Evolutionary conservation across 1,284 basidiomycete genomes (phyloP), one percentile per base, ranked within the genome.

Genomic region (Ceratobasidium sp.): DNA sequence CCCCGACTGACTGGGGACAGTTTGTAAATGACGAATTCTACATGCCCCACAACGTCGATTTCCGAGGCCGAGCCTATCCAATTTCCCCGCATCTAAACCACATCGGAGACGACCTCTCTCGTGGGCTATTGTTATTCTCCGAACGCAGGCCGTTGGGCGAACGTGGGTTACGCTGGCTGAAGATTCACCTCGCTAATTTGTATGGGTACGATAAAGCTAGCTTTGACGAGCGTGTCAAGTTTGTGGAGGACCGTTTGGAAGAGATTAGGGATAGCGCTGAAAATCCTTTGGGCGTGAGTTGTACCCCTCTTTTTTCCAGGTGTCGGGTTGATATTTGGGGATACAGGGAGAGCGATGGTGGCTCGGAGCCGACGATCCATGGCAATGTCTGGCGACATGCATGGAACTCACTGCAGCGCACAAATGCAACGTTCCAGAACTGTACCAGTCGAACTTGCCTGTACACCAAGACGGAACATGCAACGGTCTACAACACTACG

Each of bases 401-500:
- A 87, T 89, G 75, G 96, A 99, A 76, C 83, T 99, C 13, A 82
- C 83, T 56, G 83, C 82, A 0, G 96, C 97, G 1, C 80, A 95
- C 0, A 83, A 89, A 36, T 89, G 89, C 1, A 84, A 94, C 72
- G 47, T 27, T 8, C 95, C 96, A 0, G 80, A 82, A 39, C 78
- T 80, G 25, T 98, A 85, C 79, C 80, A 84, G 73, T 93, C 88
- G 2, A 79, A 81, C n/a, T 82, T 98, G 16, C 97, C 97, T 0
- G 86, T 98, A 6, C 97, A 99, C 77, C 97, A 99, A 79, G 97
- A 99, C 75, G 97, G 96, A 0, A 98, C 97, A 0, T 99, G 97
- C 76, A 99, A 99, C 76, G 96, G 97, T 53, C 82, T 99, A 74
- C 96, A 99, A 80, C 96, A 99, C 78, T 99, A 99, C 75, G 97